Evolutionary conservation across 176 grass and related monocot genomes (phyloP).

Genomic region (Melocanna baccifera): DNA sequence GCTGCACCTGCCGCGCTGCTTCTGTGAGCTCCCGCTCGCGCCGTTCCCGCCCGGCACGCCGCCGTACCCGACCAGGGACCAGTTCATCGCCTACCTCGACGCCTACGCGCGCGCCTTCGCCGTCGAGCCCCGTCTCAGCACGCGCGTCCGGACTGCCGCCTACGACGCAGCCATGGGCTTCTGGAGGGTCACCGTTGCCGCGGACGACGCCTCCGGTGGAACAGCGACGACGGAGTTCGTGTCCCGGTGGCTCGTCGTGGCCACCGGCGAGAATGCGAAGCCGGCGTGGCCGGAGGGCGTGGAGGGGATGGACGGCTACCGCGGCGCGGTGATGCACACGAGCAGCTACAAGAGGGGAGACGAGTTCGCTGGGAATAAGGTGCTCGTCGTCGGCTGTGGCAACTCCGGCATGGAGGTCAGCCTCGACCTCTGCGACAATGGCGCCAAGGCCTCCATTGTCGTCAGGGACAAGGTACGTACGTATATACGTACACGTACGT

Average conservation of each 20-base stretch:
- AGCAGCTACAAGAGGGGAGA: slow-evolving; percentile 69
- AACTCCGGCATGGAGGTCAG: slow-evolving; percentile 98
- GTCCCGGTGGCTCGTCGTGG: slow-evolving; percentile 76
- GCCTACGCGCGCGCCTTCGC: slow-evolving; percentile 57
- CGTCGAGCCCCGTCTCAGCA: slow-evolving; percentile 45
- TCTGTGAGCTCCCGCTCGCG: slow-evolving; percentile 71
- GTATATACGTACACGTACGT: background rate
- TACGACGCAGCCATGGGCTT: slow-evolving; percentile 59
- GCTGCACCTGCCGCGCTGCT: slow-evolving; percentile 65
- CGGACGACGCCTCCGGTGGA: background rate
- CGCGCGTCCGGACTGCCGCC: slow-evolving; percentile 42
- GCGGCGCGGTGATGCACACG: slow-evolving; percentile 54
- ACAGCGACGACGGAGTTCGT: slow-evolving; percentile 45
- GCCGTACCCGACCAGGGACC: slow-evolving; percentile 66
- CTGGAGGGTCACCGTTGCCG: slow-evolving; percentile 47
- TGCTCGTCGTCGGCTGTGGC: slow-evolving; percentile 83
- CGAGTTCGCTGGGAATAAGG: slow-evolving; percentile 65
- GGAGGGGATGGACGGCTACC: slow-evolving; percentile 33
- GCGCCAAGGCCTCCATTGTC: slow-evolving; percentile 65
- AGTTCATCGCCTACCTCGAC: slow-evolving; percentile 87
- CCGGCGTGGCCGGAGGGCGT: slow-evolving; percentile 47
- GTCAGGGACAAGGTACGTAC: slow-evolving; percentile 75
- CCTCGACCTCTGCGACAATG: slow-evolving; percentile 87
- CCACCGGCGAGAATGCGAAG: slow-evolving; percentile 83
- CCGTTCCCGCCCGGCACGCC: slow-evolving; percentile 66